Base-by-base conservation (phyloP, 139 green algal species). In the Microglena sp. region DNA sequence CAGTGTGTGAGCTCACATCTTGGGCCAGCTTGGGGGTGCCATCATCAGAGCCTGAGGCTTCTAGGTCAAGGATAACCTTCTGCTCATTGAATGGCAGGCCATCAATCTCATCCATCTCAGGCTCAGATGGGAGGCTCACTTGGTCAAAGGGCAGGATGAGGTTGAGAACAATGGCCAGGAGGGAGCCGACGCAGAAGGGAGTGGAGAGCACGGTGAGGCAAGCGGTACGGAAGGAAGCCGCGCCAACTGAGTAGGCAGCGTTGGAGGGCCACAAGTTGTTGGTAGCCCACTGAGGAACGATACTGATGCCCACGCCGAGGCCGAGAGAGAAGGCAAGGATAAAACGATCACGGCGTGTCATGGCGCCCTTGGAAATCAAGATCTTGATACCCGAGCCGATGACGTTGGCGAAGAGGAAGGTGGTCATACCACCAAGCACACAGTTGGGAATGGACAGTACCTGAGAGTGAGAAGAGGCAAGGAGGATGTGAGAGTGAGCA, bases 401-500 rank as follows among this genome's bases (percentile, higher is more conserved):
- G 27, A 91, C 77, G n/a, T 66, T 66, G 11, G 59, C 59, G 30
- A 66, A 66, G 33, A 66, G 59, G 59, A 66, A 66, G 33, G 59
- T 66, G 6, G 59, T 66, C 59, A 66, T 66, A 15, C 59, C 33
- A 44, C 56, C 56, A 28, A 94, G 76, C 24, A 92, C 84, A 30
- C 70, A 81, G 35, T 91, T 73, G 3, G 88, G 88, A 53, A 95
- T 94, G 77, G 53, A 60, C 8, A 33, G 53, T 24, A 60, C 53
- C 53, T 24, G 31, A 18, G n/a, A n/a, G n/a, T n/a, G n/a, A n/a
- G n/a, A n/a, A n/a, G n/a, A n/a, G n/a, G n/a, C n/a, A n/a, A n/a
- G n/a, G n/a, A n/a, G n/a, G n/a, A n/a, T n/a, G n/a, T n/a, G n/a
- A n/a, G n/a, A n/a, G n/a, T n/a, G n/a, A n/a, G n/a, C n/a, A n/a